These are phyloP conservation scores for Cordyceps cateniannulata DNA, from an alignment of 2,329 filamentous ascomycete species.

Conservation along the genomic window DNA sequence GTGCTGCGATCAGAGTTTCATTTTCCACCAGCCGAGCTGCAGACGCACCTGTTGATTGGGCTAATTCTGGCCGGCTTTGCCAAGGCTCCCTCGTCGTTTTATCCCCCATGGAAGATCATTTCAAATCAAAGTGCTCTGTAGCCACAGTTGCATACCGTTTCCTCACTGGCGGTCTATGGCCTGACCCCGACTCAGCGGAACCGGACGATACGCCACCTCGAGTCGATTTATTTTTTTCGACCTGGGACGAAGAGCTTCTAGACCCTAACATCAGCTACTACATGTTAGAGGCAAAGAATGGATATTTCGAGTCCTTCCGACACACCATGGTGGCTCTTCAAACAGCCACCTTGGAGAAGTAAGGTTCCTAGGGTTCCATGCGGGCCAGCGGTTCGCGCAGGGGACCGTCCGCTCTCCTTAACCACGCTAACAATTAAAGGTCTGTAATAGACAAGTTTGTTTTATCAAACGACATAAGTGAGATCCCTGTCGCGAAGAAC, in stretches of 20 bases:
- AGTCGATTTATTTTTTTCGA: conserved; percentile 69
- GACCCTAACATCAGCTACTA: conserved; percentile 64
- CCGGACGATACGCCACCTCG: conserved; percentile 45
- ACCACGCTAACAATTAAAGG: neutral
- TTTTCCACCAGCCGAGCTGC: conserved; percentile 63
- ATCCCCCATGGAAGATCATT: conserved; percentile 50
- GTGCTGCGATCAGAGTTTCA: conserved; percentile 59
- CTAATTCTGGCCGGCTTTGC: conserved; percentile 43
- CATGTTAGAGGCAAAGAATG: conserved; percentile 69
- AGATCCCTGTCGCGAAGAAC: conserved; percentile 19
- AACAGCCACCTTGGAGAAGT: conserved; percentile 34
- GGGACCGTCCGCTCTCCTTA: too few relatives aligned
- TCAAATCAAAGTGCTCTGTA: conserved; percentile 58
- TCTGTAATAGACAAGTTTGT: neutral
- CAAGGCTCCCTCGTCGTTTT: conserved; percentile 49
- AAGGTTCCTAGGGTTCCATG: too few relatives aligned
- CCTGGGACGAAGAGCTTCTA: conserved; percentile 51
- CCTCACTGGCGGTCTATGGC: conserved; percentile 51
- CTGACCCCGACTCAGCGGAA: conserved; percentile 29
- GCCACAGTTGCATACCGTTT: conserved; percentile 68
- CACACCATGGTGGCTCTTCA: conserved; percentile 71
- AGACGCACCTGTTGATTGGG: conserved; percentile 60
- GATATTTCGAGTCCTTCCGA: conserved; percentile 72
- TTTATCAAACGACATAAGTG: neutral
- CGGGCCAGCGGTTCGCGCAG: too few relatives aligned